Percentiles rank a stretch among this genome's conserved stretches.
phyloP scores from a whole-genome alignment of 805 yeast genomes.

The Metschnikowia orientalis region DNA sequence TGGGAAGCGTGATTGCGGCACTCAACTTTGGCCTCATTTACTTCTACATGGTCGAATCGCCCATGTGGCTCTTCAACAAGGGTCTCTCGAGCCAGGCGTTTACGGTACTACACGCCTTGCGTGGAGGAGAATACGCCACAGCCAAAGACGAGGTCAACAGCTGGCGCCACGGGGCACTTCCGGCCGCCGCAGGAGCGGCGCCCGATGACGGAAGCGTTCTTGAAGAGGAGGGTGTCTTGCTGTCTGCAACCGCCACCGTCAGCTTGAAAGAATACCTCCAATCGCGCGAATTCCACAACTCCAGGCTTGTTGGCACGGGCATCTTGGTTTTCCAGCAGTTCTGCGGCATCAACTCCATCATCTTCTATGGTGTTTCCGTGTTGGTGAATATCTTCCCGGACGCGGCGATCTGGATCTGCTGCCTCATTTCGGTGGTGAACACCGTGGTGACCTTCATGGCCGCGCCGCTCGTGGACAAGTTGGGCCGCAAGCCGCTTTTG shows the following conservation, averaged over 20 bases:
- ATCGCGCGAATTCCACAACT: conserved; percentile 47
- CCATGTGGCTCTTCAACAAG: conserved; percentile 67
- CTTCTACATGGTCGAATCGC: conserved; percentile 63
- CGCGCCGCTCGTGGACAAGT: conserved; percentile 68
- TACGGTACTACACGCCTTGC: conserved; percentile 30
- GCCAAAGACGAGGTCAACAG: conserved; percentile 35
- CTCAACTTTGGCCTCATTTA: conserved; percentile 40
- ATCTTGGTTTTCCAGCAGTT: conserved; percentile 84
- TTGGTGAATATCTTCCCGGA: conserved; percentile 68
- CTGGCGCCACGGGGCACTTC: conserved; percentile 23
- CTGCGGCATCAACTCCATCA: conserved; percentile 87
- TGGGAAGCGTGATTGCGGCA: conserved; percentile 54
- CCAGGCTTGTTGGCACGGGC: conserved; percentile 63
- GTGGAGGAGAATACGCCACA: conserved; percentile 37
- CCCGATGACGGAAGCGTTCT: conserved; percentile 19
- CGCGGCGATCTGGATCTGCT: conserved; percentile 66
- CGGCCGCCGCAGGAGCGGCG: conserved; percentile 1
- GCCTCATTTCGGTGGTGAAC: conserved; percentile 71
- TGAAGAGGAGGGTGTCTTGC: conserved; percentile 15
- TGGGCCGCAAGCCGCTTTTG: conserved; percentile 73
- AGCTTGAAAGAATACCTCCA: conserved; percentile 44
- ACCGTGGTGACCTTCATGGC: conserved; percentile 68
- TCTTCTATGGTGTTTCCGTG: conserved; percentile 89
- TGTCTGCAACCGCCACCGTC: conserved; percentile 12
- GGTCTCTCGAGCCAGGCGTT: conserved; percentile 44